A percentile compares a stretch with the other conserved stretches of the same genome.
These are phyloP conservation scores for Ceratocystiopsis minuta DNA, from an alignment of 2,329 filamentous ascomycete species.

Conservation along the genomic window DNA sequence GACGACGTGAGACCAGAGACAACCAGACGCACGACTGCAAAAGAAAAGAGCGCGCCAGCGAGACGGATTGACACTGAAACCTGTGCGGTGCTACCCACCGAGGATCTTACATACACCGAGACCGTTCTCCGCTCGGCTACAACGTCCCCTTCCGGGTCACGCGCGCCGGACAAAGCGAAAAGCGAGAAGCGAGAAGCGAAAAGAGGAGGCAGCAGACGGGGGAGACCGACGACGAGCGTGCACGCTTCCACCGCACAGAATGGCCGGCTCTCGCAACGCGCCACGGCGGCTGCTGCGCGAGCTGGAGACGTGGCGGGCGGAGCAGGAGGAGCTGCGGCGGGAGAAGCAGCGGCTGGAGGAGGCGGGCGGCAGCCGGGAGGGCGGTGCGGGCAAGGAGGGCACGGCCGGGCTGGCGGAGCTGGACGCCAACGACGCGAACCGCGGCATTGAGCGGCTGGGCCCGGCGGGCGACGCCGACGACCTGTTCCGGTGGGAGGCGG, in stretches of 20 bases:
- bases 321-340: conserved; percentile 18
- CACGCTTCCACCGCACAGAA: neutral
- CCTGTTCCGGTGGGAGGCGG: conserved; percentile 39
- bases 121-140: no score
- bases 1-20: no score
- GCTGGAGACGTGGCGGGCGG: conserved; percentile 32
- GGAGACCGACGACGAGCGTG: neutral
- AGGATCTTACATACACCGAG: no score
- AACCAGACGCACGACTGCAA: no score
- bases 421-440: conserved; percentile 6
- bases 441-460: conserved; percentile 40
- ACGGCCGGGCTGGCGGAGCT: neutral
- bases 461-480: conserved; percentile 32
- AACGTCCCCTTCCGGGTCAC: no score
- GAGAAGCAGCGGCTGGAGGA: neutral
- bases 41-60: no score
- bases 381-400: neutral
- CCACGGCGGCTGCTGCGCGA: conserved; percentile 41
- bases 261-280: conserved; percentile 26
- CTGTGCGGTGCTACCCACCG: no score
- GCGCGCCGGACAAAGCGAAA: neutral
- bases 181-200: neutral
- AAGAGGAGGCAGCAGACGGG: neutral
- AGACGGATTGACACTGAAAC: no score
- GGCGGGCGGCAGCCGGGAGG: neutral